Percentiles rank a stretch among this genome's conserved stretches.
Conservation (phyloP, 108 stramenopile genomes). For the Aurantiochytrium sp. region DNA sequence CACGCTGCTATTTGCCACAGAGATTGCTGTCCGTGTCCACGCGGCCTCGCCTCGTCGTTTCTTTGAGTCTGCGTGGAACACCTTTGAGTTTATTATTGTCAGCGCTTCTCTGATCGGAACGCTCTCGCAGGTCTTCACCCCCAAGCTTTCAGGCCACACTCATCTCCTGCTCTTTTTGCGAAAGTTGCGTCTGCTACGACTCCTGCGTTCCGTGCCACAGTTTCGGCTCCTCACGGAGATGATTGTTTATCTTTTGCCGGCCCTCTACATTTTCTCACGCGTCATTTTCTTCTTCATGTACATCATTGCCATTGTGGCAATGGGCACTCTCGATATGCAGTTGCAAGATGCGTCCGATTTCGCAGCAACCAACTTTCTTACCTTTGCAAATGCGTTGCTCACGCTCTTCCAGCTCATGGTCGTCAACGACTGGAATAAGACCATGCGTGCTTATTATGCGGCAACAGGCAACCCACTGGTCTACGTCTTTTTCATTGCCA, state of each 20-base stretch:
- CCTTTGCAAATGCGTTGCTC: neutral
- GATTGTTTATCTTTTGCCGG: neutral
- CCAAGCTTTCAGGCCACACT: neutral
- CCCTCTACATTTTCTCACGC: neutral
- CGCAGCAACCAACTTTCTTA: neutral
- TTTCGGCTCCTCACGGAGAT: neutral
- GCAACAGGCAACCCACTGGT: neutral
- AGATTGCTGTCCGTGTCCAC: neutral
- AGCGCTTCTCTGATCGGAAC: neutral
- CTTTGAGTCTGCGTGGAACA: neutral
- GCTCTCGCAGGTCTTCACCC: neutral
- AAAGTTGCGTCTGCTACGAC: neutral
- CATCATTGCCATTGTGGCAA: neutral
- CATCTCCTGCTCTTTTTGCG: neutral
- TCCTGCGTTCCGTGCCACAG: neutral
- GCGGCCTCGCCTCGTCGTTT: neutral
- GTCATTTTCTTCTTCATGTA: slow-evolving; percentile 7
- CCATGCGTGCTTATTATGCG: neutral
- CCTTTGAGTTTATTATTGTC: neutral
- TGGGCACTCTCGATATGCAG: slow-evolving; percentile 12
- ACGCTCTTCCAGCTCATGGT: slow-evolving; percentile 19
- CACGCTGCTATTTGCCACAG: neutral
- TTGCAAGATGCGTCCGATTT: neutral
- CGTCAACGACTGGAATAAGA: slow-evolving; percentile 26
- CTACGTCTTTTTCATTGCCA: slow-evolving; percentile 16